Base-by-base conservation (phyloP, 768 basidiomycete genomes). In the Hirschioporus abietinus region DNA sequence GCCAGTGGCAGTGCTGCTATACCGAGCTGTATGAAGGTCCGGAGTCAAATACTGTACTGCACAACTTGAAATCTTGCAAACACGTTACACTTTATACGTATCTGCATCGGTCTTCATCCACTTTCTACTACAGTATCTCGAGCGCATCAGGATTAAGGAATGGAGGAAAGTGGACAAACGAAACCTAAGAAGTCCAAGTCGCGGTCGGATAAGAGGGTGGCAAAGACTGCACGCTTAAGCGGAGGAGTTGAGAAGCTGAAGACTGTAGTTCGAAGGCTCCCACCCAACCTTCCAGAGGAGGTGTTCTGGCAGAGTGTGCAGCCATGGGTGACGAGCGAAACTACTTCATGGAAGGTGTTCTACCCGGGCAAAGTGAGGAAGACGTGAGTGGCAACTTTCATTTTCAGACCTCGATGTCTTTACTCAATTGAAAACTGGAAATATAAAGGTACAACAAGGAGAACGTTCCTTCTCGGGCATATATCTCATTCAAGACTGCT, bases 281-380 rank as follows among this genome's bases (percentile, higher is more conserved):
- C 96, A 0, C 91, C 96, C 15, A 94, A 95, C 72, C 81, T 99
- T 1, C 96, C 96, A 4, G 95, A 95, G 71, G 87, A 87, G 1
- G 78, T 97, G 64, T 99, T 99, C 78, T 99, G 96, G 96, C 87
- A 90, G 72, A 93, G 92, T 68, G 93, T 95, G 2, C 82, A 88
- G 64, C 74, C 81, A 1, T 99, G 96, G 95, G 90, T 95, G 18
- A 82, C 86, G 0, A 88, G 91, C 20, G 88, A 93, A 36, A 86
- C 88, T 0, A 78, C 84, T 8, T 72, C 77, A 12, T 94, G 90
- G 91, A 91, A 86, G 74, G 70, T 76, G 0, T 93, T 83, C 72
- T 83, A 82, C 71, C 82, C 81, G 0, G 92, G 92, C 10, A 93
- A 93, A 78, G 73, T 86, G 67, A 82, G 84, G 72, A 90, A 87